Conservation (phyloP, 2,329 filamentous ascomycete species). For the Calonectria ilicicola region DNA sequence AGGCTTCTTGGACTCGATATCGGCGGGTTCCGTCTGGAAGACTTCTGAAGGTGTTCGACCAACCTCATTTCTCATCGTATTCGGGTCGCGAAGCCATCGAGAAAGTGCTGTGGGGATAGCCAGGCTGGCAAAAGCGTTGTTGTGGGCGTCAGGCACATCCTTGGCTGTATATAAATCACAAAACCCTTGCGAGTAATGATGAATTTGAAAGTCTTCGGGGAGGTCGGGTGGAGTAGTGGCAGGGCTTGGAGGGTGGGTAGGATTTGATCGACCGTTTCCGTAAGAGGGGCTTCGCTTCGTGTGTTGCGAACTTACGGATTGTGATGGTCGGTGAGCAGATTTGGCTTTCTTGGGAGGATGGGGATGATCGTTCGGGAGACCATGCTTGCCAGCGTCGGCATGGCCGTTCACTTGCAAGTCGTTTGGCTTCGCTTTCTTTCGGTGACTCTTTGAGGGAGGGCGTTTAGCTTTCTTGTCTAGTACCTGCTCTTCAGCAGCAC, state of each 20-base stretch:
- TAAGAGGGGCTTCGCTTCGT: constrained; percentile 74
- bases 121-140: constrained; percentile 84
- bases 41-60: constrained; percentile 76
- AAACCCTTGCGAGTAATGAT: constrained; percentile 82
- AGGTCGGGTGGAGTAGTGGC: constrained; percentile 79
- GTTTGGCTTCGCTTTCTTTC: constrained; percentile 85
- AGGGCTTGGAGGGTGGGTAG: constrained; percentile 76
- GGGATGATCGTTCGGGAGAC: constrained; percentile 57
- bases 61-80: constrained; percentile 75
- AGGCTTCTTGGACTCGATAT: constrained; percentile 57
- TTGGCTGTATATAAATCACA: constrained; percentile 77
- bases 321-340: constrained; percentile 81
- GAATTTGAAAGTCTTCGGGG: constrained; percentile 71
- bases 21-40: constrained; percentile 67
- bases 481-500: constrained; percentile 56
- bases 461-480: constrained; percentile 81
- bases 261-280: constrained; percentile 70
- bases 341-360: constrained; percentile 84
- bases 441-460: constrained; percentile 82
- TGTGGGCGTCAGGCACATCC: constrained; percentile 70
- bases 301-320: constrained; percentile 78
- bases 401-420: constrained; percentile 77
- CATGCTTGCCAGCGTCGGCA: constrained; percentile 64
- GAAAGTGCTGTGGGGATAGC: constrained; percentile 80
- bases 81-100: constrained; percentile 81